These are phyloP conservation scores for Sphenostylis stenocarpa DNA, from an alignment of 306 rosid genomes.

Conservation along the genomic window DNA sequence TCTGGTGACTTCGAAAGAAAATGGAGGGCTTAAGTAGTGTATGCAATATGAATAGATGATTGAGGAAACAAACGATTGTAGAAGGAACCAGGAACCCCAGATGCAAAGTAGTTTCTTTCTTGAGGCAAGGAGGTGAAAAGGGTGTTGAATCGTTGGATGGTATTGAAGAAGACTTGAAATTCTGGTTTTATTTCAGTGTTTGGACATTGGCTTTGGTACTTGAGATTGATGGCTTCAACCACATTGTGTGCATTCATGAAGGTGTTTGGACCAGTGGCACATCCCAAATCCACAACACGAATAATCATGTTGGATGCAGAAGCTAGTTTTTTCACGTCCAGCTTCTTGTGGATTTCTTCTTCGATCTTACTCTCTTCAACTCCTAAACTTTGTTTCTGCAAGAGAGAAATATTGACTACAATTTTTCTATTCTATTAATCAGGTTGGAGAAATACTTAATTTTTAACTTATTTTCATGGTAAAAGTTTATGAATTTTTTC, in stretches of 20 bases:
- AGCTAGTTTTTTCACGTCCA: conserved; percentile 32
- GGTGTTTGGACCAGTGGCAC: conserved; percentile 54
- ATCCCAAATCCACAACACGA: conserved; percentile 53
- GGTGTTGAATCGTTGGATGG: conserved; percentile 44
- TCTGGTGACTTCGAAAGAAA: conserved; percentile 43
- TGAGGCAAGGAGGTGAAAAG: conserved; percentile 42
- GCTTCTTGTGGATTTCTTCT: conserved; percentile 38
- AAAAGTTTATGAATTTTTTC: no score
- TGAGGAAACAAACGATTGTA: conserved; percentile 40
- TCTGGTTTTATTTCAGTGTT: background rate
- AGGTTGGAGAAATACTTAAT: no score
- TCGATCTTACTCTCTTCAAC: conserved; percentile 28
- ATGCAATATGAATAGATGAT: conserved; percentile 43
- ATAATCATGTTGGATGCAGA: conserved; percentile 22
- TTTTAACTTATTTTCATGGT: no score
- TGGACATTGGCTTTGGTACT: conserved; percentile 28
- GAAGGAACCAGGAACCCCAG: conserved; percentile 51
- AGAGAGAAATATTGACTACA: background rate
- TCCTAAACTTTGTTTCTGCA: conserved; percentile 37
- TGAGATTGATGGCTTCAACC: conserved; percentile 36
- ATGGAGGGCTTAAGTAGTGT: conserved; percentile 25
- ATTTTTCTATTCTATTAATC: no score
- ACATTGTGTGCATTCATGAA: conserved; percentile 22
- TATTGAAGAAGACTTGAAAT: conserved; percentile 48
- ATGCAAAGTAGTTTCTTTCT: conserved; percentile 34